Evolutionary conservation across 1,284 basidiomycete species (phyloP).

Genomic region (Irpex sp.): DNA sequence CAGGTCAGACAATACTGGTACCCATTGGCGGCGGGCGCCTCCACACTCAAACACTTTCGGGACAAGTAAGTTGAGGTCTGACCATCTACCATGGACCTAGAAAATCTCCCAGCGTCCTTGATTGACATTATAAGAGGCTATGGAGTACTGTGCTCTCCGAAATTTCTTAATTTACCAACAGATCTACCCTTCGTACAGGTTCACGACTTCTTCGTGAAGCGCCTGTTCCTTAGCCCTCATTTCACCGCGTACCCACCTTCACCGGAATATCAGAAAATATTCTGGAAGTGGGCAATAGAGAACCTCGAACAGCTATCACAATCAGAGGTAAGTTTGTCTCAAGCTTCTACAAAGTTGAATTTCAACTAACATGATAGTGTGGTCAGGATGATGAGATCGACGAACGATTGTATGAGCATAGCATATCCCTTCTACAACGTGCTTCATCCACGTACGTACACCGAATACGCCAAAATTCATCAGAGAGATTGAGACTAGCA

Average conservation of each 20-base stretch:
- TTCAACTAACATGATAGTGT: not conserved
- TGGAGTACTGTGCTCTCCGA: conserved; percentile 46
- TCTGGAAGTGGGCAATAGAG: conserved; percentile 67
- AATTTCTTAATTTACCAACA: conserved; percentile 33
- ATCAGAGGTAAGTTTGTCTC: conserved; percentile 34
- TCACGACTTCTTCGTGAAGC: conserved; percentile 49
- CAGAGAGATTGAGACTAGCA: not conserved
- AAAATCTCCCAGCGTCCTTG: conserved; percentile 11
- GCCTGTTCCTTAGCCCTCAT: conserved; percentile 46
- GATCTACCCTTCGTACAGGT: conserved; percentile 28
- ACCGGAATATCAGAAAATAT: conserved; percentile 48
- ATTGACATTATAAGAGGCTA: conserved; percentile 47
- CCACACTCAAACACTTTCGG: too few species aligned
- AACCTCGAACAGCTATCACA: conserved; percentile 41
- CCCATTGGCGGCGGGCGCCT: too few species aligned
- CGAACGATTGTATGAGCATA: conserved; percentile 54
- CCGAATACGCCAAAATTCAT: too few species aligned
- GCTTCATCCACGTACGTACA: conserved; percentile 8
- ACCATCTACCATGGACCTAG: not conserved
- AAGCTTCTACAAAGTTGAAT: not conserved
- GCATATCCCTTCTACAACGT: conserved; percentile 40
- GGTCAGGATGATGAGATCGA: conserved; percentile 56
- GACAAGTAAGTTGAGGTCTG: too few species aligned
- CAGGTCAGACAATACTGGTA: conserved; percentile 8
- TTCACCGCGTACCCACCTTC: conserved; percentile 56